phyloP scores from a whole-genome alignment of 2,329 filamentous ascomycete genomes.

The Hysterium pulicare region DNA sequence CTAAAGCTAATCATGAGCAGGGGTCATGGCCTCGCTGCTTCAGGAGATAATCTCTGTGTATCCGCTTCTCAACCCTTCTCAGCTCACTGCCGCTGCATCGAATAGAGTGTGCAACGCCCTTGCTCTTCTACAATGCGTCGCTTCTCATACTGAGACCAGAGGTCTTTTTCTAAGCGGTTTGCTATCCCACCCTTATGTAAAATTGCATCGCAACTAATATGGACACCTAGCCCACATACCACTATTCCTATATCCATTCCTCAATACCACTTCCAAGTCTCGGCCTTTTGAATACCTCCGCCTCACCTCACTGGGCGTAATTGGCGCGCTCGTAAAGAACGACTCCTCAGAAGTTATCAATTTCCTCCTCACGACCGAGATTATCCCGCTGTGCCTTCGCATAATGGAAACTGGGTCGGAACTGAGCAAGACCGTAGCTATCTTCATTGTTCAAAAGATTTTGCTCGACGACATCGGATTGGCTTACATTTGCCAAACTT shows the following conservation, averaged over 20 bases:
- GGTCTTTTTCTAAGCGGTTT: slow-evolving; percentile 89
- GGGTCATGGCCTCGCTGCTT: slow-evolving; percentile 95
- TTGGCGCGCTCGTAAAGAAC: slow-evolving; percentile 96
- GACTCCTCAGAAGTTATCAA: slow-evolving; percentile 98
- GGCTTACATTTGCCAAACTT: slow-evolving; percentile 97
- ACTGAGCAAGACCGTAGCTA: slow-evolving; percentile 96
- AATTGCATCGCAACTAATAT: too few relatives aligned
- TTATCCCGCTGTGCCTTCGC: slow-evolving; percentile 92
- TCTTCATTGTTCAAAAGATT: slow-evolving; percentile 99
- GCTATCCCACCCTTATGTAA: too few relatives aligned
- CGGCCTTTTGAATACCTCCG: slow-evolving; percentile 96
- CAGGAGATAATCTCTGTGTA: slow-evolving; percentile 99
- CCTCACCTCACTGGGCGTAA: slow-evolving; percentile 91
- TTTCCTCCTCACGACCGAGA: slow-evolving; percentile 96
- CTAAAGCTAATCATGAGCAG: too few relatives aligned
- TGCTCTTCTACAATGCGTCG: slow-evolving; percentile 92
- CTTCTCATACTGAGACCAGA: slow-evolving; percentile 93
- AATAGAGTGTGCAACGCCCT: slow-evolving; percentile 97
- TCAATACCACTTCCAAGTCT: slow-evolving; percentile 98
- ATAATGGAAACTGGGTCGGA: slow-evolving; percentile 99
- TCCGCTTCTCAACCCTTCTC: slow-evolving; percentile 90
- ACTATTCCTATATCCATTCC: slow-evolving; percentile 94
- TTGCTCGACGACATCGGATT: slow-evolving; percentile 93
- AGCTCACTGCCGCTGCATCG: slow-evolving; percentile 93
- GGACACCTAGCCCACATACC: slow-evolving; percentile 77